Conservation (phyloP, 345 rosid genomes). For the Psidium guajava region DNA sequence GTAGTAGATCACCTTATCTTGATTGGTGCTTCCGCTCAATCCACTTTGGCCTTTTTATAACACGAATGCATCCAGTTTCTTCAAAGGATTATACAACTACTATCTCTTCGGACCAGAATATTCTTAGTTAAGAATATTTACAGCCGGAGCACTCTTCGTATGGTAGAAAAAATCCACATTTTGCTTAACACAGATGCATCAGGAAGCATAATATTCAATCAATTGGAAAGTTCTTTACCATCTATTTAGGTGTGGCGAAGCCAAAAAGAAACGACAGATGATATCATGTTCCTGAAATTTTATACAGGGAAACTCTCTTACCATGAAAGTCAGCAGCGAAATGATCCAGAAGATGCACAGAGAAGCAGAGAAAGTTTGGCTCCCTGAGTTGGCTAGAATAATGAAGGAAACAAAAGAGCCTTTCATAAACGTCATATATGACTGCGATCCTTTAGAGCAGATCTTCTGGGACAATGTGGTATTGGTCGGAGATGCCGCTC, state of each 20-base stretch:
- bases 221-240: not conserved
- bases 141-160: not conserved
- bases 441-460: slow-evolving; percentile 44
- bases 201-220: not conserved
- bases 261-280: not conserved
- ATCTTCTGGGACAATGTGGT: slow-evolving; percentile 47
- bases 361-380: slow-evolving; percentile 63
- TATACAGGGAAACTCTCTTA: slow-evolving; percentile 55
- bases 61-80: not conserved
- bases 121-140: not conserved
- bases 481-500: slow-evolving; percentile 75
- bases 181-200: not conserved
- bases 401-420: slow-evolving; percentile 68
- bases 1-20: not conserved
- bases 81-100: not conserved
- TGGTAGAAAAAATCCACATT: not conserved
- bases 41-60: not conserved
- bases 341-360: slow-evolving; percentile 47
- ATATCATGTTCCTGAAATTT: not conserved
- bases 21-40: not conserved
- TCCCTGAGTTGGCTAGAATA: slow-evolving; percentile 44
- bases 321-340: slow-evolving; percentile 41
- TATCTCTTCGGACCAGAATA: not conserved
- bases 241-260: not conserved
- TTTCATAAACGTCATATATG: slow-evolving; percentile 68